Conservation (phyloP, 2,329 filamentous ascomycete genomes). For the Macrophomina pseudophaseolina region DNA sequence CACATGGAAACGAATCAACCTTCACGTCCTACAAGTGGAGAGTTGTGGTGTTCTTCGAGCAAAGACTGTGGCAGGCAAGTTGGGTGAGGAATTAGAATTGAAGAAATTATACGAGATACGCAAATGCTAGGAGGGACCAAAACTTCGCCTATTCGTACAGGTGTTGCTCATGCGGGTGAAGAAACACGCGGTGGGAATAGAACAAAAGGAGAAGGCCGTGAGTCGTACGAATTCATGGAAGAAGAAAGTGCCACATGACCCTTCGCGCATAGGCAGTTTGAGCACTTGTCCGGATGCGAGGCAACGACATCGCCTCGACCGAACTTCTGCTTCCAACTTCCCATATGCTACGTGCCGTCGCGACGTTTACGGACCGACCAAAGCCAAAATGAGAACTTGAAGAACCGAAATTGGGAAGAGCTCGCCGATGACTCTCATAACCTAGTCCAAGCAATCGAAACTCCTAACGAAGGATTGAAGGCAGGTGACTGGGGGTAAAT, state of each 20-base stretch:
- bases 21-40: slow-evolving; percentile 21
- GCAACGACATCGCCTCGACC: not conserved
- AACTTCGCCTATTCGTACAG: slow-evolving; percentile 24
- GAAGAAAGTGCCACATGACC: not conserved
- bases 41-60: slow-evolving; percentile 8
- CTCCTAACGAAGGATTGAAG: slow-evolving; percentile 1
- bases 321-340: not conserved
- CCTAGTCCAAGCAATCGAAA: slow-evolving; percentile 12
- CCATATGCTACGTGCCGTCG: not conserved
- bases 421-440: slow-evolving; percentile 5
- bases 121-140: slow-evolving; percentile 15
- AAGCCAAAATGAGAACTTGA: not conserved
- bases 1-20: slow-evolving; percentile 25
- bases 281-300: not conserved
- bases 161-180: slow-evolving; percentile 16
- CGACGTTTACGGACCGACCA: not conserved
- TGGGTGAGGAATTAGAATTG: slow-evolving; percentile 26
- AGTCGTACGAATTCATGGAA: not conserved
- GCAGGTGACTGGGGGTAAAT: slow-evolving; percentile 17
- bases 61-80: slow-evolving; percentile 7
- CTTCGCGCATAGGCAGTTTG: not conserved
- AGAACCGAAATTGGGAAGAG: slow-evolving; percentile 14
- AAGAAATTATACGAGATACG: slow-evolving; percentile 25
- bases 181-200: slow-evolving; percentile 12
- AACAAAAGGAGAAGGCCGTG: slow-evolving; percentile 13